These are phyloP conservation scores for Lipomyces kockii DNA, from an alignment of 805 yeast species.

Conservation along the genomic window DNA sequence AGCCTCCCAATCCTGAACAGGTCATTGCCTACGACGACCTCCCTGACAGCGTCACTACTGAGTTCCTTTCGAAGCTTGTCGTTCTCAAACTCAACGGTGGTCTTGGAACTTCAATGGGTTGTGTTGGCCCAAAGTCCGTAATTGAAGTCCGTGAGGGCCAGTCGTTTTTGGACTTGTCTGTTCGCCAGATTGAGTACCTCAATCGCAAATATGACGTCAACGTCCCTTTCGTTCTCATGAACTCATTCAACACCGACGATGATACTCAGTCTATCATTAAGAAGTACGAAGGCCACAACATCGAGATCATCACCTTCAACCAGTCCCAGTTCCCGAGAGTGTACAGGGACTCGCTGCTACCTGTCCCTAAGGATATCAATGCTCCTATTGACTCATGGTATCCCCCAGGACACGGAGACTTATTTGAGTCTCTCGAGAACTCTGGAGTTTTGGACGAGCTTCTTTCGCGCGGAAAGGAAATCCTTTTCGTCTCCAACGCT, in stretches of 20 bases:
- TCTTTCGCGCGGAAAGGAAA: slow-evolving; percentile 90
- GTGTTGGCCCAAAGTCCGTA: slow-evolving; percentile 98
- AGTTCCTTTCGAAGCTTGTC: slow-evolving; percentile 78
- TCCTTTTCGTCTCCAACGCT: slow-evolving; percentile 94
- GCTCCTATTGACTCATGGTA: slow-evolving; percentile 90
- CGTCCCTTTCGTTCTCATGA: slow-evolving; percentile 96
- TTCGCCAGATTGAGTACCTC: slow-evolving; percentile 87
- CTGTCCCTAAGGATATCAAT: slow-evolving; percentile 79
- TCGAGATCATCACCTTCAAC: slow-evolving; percentile 92
- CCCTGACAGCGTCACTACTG: slow-evolving; percentile 42
- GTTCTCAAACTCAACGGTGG: slow-evolving; percentile 98
- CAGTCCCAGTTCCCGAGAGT: slow-evolving; percentile 98
- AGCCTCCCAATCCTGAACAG: slow-evolving; percentile 86
- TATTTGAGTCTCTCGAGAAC: slow-evolving; percentile 85
- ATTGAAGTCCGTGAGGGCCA: slow-evolving; percentile 99
- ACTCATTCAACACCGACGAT: slow-evolving; percentile 95
- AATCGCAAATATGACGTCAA: slow-evolving; percentile 89
- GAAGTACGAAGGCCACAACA: slow-evolving; percentile 95
- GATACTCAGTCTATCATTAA: slow-evolving; percentile 95
- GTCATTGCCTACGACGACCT: slow-evolving; percentile 77
- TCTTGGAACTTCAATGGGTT: slow-evolving; percentile 98
- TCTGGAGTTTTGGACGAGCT: slow-evolving; percentile 91
- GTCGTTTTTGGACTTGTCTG: slow-evolving; percentile 92
- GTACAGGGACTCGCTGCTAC: slow-evolving; percentile 91
- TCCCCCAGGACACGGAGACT: slow-evolving; percentile 99